phyloP scores from a whole-genome alignment of 352 stramenopile genomes.

The Blastocystis sp. region DNA sequence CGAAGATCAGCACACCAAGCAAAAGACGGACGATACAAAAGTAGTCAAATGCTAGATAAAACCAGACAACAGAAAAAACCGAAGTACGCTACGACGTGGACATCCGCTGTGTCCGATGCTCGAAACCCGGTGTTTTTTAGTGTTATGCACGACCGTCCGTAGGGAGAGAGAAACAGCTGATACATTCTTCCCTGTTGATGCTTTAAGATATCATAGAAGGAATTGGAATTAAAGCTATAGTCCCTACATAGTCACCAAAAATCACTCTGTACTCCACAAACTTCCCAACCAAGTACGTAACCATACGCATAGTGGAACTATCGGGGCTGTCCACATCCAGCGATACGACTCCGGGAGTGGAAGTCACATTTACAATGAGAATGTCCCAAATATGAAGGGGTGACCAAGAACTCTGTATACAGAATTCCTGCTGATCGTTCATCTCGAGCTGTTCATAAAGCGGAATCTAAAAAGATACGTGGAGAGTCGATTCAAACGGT shows the following conservation, averaged over 20 bases:
- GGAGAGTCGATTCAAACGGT: too few species aligned
- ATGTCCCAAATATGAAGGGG: slow-evolving; percentile 13
- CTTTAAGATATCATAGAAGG: not conserved
- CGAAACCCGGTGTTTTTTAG: not conserved
- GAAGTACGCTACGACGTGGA: not conserved
- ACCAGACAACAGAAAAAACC: not conserved
- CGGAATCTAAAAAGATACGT: too few species aligned
- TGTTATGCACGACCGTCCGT: not conserved
- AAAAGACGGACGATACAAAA: not conserved
- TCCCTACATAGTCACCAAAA: not conserved
- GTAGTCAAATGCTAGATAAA: not conserved
- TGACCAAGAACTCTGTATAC: not conserved
- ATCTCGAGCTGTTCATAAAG: not conserved
- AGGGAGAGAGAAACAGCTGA: slow-evolving; percentile 6
- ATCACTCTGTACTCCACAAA: not conserved
- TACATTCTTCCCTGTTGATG: not conserved
- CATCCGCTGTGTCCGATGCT: not conserved
- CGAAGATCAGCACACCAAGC: not conserved
- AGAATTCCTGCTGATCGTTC: not conserved
- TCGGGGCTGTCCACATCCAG: slow-evolving; percentile 12
- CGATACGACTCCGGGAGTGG: not conserved
- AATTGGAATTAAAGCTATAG: not conserved
- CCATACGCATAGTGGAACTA: not conserved
- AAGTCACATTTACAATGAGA: not conserved
- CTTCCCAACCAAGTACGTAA: slow-evolving; percentile 12